Evolutionary conservation across 2,329 filamentous ascomycete species (phyloP), one percentile per base, ranked within the genome.

Genomic region (Fusarium redolens): DNA sequence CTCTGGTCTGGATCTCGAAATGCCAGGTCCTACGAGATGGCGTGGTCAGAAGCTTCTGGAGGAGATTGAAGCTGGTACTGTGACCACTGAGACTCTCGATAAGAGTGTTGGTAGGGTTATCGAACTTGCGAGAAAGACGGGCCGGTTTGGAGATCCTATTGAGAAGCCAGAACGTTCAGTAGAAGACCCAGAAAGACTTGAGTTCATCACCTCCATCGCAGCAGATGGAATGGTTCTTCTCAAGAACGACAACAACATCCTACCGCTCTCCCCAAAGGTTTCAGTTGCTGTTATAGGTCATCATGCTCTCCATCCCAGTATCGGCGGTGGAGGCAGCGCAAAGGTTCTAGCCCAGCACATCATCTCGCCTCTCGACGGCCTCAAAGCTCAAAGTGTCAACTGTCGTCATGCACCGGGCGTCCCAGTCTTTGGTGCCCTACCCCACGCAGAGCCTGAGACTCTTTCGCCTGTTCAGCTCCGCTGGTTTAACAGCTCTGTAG

Each of bases 21-120:
- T 65, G 62, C 59, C 62, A 18, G 63, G 63, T 1, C 48, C 60
- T 6, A 65, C 59, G 1, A 63, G 40, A n/a, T 65, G 62, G 62
- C 28, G 62, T 0, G 59, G 62, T 0, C 5, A 28, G 4, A 64
- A 48, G 13, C 30, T 65, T 1, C 15, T 64, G 15, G 13, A n/a
- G 0, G 61, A 62, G 1, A 13, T 64, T 15, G 31, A 64, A 20
- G 5, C 17, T 18, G 61, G 61, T 0, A 22, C 4, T 8, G 25
- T 64, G 1, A 28, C 31, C 12, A 4, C 2, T 3, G 31, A 44
- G 18, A 40, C 37, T 5, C 31, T 64, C 0, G 30, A 48, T 17
- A 56, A 64, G 20, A 56, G 47, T 8, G 60, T 64, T 3, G 17
- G 4, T 0, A 43, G 61, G 1, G 60, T 65, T 0, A 6, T 65